phyloP scores from a whole-genome alignment of 176 grass and related monocot species.

The Musa itinerans region DNA sequence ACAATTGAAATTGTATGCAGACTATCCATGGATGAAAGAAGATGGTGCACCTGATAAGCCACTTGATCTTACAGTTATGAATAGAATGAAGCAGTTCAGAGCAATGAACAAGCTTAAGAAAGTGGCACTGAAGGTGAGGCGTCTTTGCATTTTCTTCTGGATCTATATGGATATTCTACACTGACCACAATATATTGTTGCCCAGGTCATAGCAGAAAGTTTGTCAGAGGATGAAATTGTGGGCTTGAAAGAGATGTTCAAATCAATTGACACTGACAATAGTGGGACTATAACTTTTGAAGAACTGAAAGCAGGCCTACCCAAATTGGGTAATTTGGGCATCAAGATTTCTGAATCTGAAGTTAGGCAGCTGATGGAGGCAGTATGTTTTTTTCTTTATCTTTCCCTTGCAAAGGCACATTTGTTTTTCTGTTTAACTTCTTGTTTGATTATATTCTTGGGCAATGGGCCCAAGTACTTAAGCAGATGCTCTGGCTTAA shows the following conservation, averaged over 20 bases:
- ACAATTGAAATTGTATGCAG: constrained; percentile 40
- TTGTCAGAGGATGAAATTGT: constrained; percentile 96
- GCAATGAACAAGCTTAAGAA: constrained; percentile 99
- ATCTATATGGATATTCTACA: neutral
- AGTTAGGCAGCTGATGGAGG: constrained; percentile 92
- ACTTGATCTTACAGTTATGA: constrained; percentile 79
- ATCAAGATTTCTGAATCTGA: constrained; percentile 96
- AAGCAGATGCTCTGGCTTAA: too few relatives aligned
- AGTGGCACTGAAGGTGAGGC: constrained; percentile 76
- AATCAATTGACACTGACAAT: constrained; percentile 91
- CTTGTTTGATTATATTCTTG: neutral
- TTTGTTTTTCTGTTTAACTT: neutral
- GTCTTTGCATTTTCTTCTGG: neutral
- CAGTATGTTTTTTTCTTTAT: constrained; percentile 41
- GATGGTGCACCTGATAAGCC: constrained; percentile 92
- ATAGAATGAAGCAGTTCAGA: constrained; percentile 96
- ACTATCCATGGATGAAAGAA: constrained; percentile 91
- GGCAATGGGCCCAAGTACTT: too few relatives aligned
- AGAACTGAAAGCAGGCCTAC: constrained; percentile 95
- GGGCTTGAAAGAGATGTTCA: constrained; percentile 98
- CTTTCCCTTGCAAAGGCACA: neutral
- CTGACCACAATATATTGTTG: neutral
- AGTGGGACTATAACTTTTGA: constrained; percentile 93
- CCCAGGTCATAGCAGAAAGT: constrained; percentile 78
- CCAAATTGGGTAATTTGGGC: constrained; percentile 97